Evolutionary conservation across 805 yeast genomes (phyloP), one percentile per base, ranked within the genome.

Genomic region (Candida hungchunana): DNA sequence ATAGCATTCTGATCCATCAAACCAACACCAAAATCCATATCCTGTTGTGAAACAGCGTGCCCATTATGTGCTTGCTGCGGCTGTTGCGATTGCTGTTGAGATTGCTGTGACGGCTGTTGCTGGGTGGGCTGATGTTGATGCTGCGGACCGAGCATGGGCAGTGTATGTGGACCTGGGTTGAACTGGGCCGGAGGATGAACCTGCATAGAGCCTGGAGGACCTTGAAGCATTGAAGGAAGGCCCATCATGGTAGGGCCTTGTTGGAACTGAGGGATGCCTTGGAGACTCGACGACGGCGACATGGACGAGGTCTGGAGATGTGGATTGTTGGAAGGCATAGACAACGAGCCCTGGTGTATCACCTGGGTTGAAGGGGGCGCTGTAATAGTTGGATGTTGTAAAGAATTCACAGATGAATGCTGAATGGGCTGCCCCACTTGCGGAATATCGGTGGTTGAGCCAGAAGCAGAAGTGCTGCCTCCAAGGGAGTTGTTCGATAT

Each of bases 41-140:
- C 39, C 10, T 14, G 34, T 11, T 28, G 37, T 18, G 35, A 43
- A 7, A 23, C 16, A 18, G 31, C 9, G 7, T 17, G 37, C 10
- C 20, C 31, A 12, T 26, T 34, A 7, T 16, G 33, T 21, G 26
- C 37, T 9, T 20, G 42, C 18, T 27, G 42, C 14, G 15, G 21
- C 20, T 32, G 34, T 26, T 29, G 40, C n/a, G 26, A 33, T n/a
- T 31, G 39, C 7, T 34, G 42, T 11, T 26, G 34, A 15, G 27
- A 32, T 14, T 27, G 44, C 15, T 39, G 42, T 21, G 36, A 43
- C 6, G 29, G 43, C 26, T 40, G 42, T 18, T 32, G 43, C 19
- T 27, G 43, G 20, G 31, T 41, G 15, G 9, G 40, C 29, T 25
- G 43, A 18, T 27, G 44, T 24, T 17, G 39, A 20, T 27, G 29